Evolutionary conservation across 164 flowering plant species (phyloP), one percentile per base, ranked within the genome.

Genomic region (Sextonia rubra): DNA sequence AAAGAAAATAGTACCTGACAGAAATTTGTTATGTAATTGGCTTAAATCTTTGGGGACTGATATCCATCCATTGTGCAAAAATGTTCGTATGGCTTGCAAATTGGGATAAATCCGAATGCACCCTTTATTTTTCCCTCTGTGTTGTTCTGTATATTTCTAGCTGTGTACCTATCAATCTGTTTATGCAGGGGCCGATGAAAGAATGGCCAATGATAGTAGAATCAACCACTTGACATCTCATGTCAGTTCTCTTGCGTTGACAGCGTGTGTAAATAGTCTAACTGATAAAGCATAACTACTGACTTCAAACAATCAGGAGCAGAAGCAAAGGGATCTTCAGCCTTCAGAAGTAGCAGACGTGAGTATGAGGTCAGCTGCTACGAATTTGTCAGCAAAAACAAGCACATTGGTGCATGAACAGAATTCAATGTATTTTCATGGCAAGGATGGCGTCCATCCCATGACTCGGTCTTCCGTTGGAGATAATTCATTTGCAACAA

Each of bases 221-320:
- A 79, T 71, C 78, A 84, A 82, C 80, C 79, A 83, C 74, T 84
- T 89, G 70, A 81, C 83, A 61, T 85, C 90, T 91, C 85, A 89
- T 85, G 65, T 89, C 82, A 76, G 79, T 89, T 86, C 88, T 83
- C 91, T 91, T 91, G 82, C 88, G 80, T 89, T 90, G 86, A 80
- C 95, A 91, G 97, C 91, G 77, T 85, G 82, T 81, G 91, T 84
- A 48, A 83, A 83, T 85, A 85, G 80, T 71, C 76, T 66, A 29
- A 79, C 75, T 74, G 86, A 81, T 80, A 88, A 71, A 74, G 79
- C 60, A 2, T 91, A 84, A 61, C 73, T 70, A 18, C 73, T 85
- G 48, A 74, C 82, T 69, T 70, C 76, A 37, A 70, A 67, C 67
- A 74, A 73, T 73, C 82, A 82, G 37, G 89, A 85, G 26, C 18